Percentiles rank a stretch among this genome's conserved stretches.
Evolutionary conservation across 2,329 filamentous ascomycete genomes (phyloP).

Genomic region (Chaetomium globosum): DNA sequence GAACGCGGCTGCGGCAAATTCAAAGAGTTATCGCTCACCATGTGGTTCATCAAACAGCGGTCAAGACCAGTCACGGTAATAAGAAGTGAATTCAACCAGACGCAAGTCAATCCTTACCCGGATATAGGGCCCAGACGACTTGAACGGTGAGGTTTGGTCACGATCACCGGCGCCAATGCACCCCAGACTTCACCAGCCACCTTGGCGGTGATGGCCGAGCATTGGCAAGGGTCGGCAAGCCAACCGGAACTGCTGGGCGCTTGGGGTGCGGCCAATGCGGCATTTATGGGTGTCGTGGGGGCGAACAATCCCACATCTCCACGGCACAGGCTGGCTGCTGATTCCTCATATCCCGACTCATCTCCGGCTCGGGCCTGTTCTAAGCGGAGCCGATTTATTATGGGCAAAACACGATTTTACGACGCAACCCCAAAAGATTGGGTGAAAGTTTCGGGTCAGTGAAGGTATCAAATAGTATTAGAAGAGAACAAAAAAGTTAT

Average conservation of each 20-base stretch:
- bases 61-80: neutral
- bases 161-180: neutral
- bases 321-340: neutral
- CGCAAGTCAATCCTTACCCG: neutral
- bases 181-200: neutral
- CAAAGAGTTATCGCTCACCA: neutral
- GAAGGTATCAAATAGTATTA: conserved; percentile 34
- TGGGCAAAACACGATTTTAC: neutral
- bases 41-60: neutral
- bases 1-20: neutral
- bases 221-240: conserved; percentile 1
- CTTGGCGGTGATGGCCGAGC: conserved; percentile 4
- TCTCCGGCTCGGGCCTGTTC: neutral
- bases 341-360: neutral
- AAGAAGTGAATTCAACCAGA: neutral
- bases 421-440: neutral
- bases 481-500: conserved; percentile 27
- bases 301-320: neutral
- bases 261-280: neutral
- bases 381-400: neutral
- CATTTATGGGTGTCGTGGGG: conserved; percentile 4
- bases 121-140: neutral
- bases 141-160: neutral
- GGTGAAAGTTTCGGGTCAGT: conserved; percentile 1
- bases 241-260: neutral